Evolutionary conservation across 129 eudicot genomes (phyloP), one percentile per base, ranked within the genome.

Genomic region (Flaveria bidentis): DNA sequence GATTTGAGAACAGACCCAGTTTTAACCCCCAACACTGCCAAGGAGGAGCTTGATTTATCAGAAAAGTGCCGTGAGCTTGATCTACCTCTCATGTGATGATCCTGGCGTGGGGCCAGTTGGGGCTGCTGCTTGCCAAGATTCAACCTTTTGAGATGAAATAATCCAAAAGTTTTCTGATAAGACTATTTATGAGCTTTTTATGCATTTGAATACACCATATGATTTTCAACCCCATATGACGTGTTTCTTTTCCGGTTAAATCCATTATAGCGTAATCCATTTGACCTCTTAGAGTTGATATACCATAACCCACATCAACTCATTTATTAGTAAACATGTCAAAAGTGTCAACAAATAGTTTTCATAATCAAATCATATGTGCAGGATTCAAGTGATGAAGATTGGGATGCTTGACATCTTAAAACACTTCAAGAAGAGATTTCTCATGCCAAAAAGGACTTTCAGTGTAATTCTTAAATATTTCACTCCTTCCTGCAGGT

Each of bases 351-450:
- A 66, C 71, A 66, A 39, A 66, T 7, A 33, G 15, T 36, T 51
- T 51, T 52, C 13, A 66, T 76, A 26, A 69, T 57, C 15, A 65
- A 52, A 52, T 20, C 25, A 23, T 51, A 44, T 26, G 44, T 65
- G 74, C 75, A 80, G 79, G 79, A 80, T 33, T 74, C 80, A 11
- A 80, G 84, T 44, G 80, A 80, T 80, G 80, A 74, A 80, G 80
- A 74, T 2, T 80, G 84, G 80, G 84, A 51, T 74, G 84, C 76
- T 45, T 79, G 73, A 79, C 39, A 16, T 77, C 4, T 36, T 26
- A 67, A 55, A 9, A 17, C 74, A 22, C 57, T 20, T 49, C 45
- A 47, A 17, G 71, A 57, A 58, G 61, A 78, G 42, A 46, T 47
- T 60, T 69, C 49, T 66, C 4, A n/a, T 8, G 41, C 55, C 66